Base-by-base conservation (phyloP, 306 rosid species). In the Cyamopsis tetragonoloba region DNA sequence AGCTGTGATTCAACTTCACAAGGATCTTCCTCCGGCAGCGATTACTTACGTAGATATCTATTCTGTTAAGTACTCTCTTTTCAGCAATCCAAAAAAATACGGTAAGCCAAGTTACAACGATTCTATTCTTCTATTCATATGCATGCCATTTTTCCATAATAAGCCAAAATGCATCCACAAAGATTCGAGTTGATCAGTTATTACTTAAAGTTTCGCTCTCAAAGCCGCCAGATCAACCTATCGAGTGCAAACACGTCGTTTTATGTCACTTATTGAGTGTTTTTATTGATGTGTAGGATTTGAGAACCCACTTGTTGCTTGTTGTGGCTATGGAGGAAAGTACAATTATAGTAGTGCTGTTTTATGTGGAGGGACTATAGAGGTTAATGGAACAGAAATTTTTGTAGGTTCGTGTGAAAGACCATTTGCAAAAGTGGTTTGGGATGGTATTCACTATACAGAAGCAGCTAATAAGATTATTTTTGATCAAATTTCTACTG, bases 401-500 rank as follows among this genome's bases (percentile, higher is more conserved):
- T 15, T 56, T 26, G 88, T 75, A 14, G 84, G 81, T 13, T 81
- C 88, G 2, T 78, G 88, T 55, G 24, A 51, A 26, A 51, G 3
- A 1, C 75, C 77, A 0, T 68, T 58, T 0, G 11, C 3, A 1
- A 68, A 73, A 78, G 73, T 81, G 3, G 60, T 1, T n/a, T 84
- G 86, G 89, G 89, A 81, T 79, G 89, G 86, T 1, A 0, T 9
- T 28, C 86, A 81, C 43, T 84, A 81, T 10, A 79, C 86, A 5
- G 89, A 84, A 12, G 86, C 84, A 7, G 84, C 86, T 17, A 72
- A 75, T 13, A 79, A 66, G 58, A 26, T 68, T n/a, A 2, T 79
- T 2, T 81, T 76, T 12, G 28, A 79, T 11, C 38, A 51, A 66
- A 79, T 84, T 3, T 76, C 77, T 6, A 53, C 66, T 0, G 86